Percentiles rank a stretch among this genome's conserved stretches.
phyloP scores from a whole-genome alignment of 352 stramenopile genomes.

The Globisporangium yorkense region DNA sequence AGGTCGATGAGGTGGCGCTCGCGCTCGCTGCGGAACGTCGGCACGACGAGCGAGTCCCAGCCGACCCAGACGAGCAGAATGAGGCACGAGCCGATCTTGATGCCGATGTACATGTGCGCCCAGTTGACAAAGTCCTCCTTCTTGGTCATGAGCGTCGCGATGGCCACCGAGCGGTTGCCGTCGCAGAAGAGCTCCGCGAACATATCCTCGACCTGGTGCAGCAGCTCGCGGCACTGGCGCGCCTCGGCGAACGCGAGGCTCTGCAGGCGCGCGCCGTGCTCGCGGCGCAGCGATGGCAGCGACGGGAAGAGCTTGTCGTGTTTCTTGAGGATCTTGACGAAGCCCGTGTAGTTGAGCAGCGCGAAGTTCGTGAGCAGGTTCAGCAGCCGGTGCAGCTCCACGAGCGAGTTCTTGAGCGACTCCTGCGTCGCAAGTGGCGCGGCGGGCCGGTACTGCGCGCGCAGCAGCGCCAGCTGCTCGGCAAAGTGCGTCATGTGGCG shows the following conservation, averaged over 20 bases:
- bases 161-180: slow-evolving; percentile 57
- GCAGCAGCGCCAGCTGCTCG: slow-evolving; percentile 82
- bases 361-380: slow-evolving; percentile 96
- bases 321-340: slow-evolving; percentile 98
- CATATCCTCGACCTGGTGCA: slow-evolving; percentile 51
- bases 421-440: slow-evolving; percentile 62
- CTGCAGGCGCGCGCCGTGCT: slow-evolving; percentile 47
- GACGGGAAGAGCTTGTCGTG: slow-evolving; percentile 88
- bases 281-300: slow-evolving; percentile 23
- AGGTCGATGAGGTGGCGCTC: slow-evolving; percentile 76
- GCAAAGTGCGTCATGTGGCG: slow-evolving; percentile 77
- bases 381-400: slow-evolving; percentile 91
- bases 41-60: slow-evolving; percentile 92
- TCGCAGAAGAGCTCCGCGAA: slow-evolving; percentile 79
- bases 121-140: slow-evolving; percentile 72
- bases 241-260: slow-evolving; percentile 58
- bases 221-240: slow-evolving; percentile 34
- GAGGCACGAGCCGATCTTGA: slow-evolving; percentile 76
- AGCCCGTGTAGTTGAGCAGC: slow-evolving; percentile 97
- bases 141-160: slow-evolving; percentile 79
- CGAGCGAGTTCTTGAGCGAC: slow-evolving; percentile 91
- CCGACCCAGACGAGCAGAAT: slow-evolving; percentile 91
- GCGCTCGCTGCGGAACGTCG: slow-evolving; percentile 55
- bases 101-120: slow-evolving; percentile 79
- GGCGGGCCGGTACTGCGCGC: slow-evolving; percentile 53